Percentiles rank a stretch among this genome's conserved stretches.
Evolutionary conservation across 2,329 filamentous ascomycete genomes (phyloP).

Genomic region (Apiospora koreana): DNA sequence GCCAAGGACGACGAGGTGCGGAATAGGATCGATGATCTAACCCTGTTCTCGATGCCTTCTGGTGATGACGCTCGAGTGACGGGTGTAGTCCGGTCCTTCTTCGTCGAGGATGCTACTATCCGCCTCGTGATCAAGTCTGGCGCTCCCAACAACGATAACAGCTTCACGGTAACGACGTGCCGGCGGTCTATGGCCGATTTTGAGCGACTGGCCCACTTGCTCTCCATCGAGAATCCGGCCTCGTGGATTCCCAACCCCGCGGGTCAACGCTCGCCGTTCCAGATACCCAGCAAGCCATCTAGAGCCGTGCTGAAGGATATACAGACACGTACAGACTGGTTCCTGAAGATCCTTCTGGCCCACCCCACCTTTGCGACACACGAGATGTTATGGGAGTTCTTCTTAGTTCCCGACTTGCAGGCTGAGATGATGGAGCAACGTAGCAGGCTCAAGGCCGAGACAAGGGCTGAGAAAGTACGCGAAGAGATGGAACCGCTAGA

Average conservation of each 20-base stretch:
- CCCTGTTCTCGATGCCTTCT: constrained; percentile 74
- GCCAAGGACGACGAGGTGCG: constrained; percentile 98
- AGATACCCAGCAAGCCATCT: constrained; percentile 90
- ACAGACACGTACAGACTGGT: constrained; percentile 83
- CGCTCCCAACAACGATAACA: constrained; percentile 76
- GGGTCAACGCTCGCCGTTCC: constrained; percentile 82
- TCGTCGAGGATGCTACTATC: constrained; percentile 94
- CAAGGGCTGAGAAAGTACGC: constrained; percentile 77
- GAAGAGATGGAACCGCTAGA: constrained; percentile 88
- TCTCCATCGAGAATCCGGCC: constrained; percentile 87
- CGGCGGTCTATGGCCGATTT: constrained; percentile 87
- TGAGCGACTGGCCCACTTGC: constrained; percentile 81
- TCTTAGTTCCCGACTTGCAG: constrained; percentile 92
- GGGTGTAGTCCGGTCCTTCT: constrained; percentile 91
- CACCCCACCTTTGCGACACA: constrained; percentile 95
- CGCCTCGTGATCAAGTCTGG: constrained; percentile 93
- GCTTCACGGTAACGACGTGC: constrained; percentile 93
- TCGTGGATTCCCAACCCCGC: constrained; percentile 87
- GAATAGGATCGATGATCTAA: constrained; percentile 93
- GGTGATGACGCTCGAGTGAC: constrained; percentile 81
- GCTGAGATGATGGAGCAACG: constrained; percentile 87
- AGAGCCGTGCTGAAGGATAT: constrained; percentile 83
- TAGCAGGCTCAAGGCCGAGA: constrained; percentile 82
- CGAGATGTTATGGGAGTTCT: constrained; percentile 99
- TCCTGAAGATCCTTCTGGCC: constrained; percentile 80